Conservation (phyloP, 1,139 yeast species). For the Sugiyamaella paludigena region DNA sequence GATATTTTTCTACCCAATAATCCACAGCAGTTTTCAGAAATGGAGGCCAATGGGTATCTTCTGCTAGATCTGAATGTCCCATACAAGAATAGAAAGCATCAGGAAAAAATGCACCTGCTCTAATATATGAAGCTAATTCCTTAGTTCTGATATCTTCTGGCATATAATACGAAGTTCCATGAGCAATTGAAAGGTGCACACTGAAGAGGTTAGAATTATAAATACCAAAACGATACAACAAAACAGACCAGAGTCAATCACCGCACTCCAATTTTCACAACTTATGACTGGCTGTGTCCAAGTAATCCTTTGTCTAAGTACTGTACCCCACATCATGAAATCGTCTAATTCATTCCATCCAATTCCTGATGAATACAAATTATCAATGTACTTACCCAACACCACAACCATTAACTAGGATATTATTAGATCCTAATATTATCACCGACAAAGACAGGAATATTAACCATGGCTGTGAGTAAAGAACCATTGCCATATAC, state of each 20-base stretch:
- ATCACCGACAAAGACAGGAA: too few relatives aligned
- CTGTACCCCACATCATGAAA: not conserved
- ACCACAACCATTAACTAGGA: slow-evolving; percentile 14
- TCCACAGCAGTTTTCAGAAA: slow-evolving; percentile 47
- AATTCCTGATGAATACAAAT: too few relatives aligned
- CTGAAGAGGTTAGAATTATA: slow-evolving; percentile 18
- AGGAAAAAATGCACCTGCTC: slow-evolving; percentile 61
- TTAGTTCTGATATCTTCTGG: slow-evolving; percentile 33
- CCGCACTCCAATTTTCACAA: too few relatives aligned
- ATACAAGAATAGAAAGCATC: slow-evolving; percentile 60
- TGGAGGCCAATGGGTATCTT: slow-evolving; percentile 64
- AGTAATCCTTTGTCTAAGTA: not conserved
- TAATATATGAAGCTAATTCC: slow-evolving; percentile 25
- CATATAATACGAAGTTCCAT: slow-evolving; percentile 35
- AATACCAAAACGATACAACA: not conserved
- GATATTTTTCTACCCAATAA: slow-evolving; percentile 40
- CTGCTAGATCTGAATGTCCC: slow-evolving; percentile 50
- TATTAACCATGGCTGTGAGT: too few relatives aligned
- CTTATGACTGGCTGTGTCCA: too few relatives aligned
- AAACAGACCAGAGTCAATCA: not conserved
- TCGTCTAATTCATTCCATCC: not conserved
- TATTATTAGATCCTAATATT: too few relatives aligned
- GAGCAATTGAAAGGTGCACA: slow-evolving; percentile 45
- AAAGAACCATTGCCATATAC: too few relatives aligned
- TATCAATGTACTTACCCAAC: slow-evolving; percentile 15